Conservation (phyloP, 1,139 yeast species). For the Pichia cactophila region DNA sequence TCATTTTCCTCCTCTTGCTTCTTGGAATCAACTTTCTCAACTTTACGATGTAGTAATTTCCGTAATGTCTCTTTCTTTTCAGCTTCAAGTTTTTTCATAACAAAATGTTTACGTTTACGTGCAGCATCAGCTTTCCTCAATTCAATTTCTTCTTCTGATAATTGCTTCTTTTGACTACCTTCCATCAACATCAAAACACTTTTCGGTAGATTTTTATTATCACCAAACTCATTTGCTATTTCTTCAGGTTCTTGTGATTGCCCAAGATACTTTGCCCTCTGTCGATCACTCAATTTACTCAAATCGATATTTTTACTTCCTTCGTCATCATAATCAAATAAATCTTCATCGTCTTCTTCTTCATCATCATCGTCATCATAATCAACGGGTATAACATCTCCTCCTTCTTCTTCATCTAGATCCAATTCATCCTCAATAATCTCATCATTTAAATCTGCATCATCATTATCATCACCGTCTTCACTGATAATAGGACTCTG, state of each 20-base stretch:
- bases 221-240: slow-evolving; percentile 11
- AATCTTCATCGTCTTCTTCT: slow-evolving; percentile 8
- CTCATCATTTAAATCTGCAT: slow-evolving; percentile 11
- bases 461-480: slow-evolving; percentile 26
- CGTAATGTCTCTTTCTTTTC: slow-evolving; percentile 89
- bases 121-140: slow-evolving; percentile 82
- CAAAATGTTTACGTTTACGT: slow-evolving; percentile 78
- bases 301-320: slow-evolving; percentile 31
- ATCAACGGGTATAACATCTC: slow-evolving; percentile 6
- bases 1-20: slow-evolving; percentile 26
- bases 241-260: slow-evolving; percentile 25
- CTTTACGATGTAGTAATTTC: slow-evolving; percentile 76
- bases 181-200: slow-evolving; percentile 31
- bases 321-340: slow-evolving; percentile 9
- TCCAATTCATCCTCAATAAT: slow-evolving; percentile 6
- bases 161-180: slow-evolving; percentile 36
- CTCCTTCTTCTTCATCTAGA: slow-evolving; percentile 7
- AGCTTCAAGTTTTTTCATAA: slow-evolving; percentile 77
- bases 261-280: slow-evolving; percentile 41
- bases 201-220: slow-evolving; percentile 16
- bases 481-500: slow-evolving; percentile 5
- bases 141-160: slow-evolving; percentile 81
- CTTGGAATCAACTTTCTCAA: slow-evolving; percentile 51
- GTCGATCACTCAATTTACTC: slow-evolving; percentile 56
- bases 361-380: slow-evolving; percentile 19